phyloP scores from a whole-genome alignment of 2,329 filamentous ascomycete species.

The Kalmusia sp. region DNA sequence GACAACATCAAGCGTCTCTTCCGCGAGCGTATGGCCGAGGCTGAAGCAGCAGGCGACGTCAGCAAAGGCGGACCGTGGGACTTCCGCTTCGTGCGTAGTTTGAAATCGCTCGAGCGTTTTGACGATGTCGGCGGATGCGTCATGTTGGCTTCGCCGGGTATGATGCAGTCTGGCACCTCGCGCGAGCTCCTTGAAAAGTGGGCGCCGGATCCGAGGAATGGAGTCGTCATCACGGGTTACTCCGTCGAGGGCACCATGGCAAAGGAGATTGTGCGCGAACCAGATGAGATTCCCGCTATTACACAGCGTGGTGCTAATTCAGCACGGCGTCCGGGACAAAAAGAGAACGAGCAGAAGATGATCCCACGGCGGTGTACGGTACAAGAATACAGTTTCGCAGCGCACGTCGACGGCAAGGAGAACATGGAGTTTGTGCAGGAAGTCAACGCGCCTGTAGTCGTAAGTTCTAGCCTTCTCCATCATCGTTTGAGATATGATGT shows the following conservation, averaged over 20 bases:
- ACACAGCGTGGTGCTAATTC: conserved; percentile 66
- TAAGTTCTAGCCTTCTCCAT: conserved; percentile 64
- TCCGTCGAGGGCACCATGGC: conserved; percentile 99
- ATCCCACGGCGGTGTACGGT: conserved; percentile 92
- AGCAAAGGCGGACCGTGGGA: conserved; percentile 90
- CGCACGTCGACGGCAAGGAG: conserved; percentile 94
- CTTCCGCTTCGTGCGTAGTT: conserved; percentile 89
- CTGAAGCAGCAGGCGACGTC: conserved; percentile 78
- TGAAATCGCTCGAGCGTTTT: conserved; percentile 93
- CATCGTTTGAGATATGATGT: not conserved
- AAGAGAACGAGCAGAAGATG: conserved; percentile 84
- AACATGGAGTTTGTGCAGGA: conserved; percentile 98
- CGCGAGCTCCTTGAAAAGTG: conserved; percentile 91
- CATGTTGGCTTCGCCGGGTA: conserved; percentile 96
- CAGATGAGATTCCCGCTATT: conserved; percentile 91
- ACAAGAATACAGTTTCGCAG: conserved; percentile 93
- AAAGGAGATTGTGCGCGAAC: conserved; percentile 92
- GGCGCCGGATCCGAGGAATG: conserved; percentile 95
- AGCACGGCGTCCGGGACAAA: conserved; percentile 68
- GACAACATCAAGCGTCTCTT: conserved; percentile 98
- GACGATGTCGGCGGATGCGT: conserved; percentile 95
- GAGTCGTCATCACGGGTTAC: conserved; percentile 98
- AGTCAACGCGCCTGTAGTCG: conserved; percentile 87
- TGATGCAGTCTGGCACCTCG: conserved; percentile 96
- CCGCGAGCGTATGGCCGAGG: conserved; percentile 87